Conservation (phyloP, 306 rosid species). For the Crotalaria pallida region DNA sequence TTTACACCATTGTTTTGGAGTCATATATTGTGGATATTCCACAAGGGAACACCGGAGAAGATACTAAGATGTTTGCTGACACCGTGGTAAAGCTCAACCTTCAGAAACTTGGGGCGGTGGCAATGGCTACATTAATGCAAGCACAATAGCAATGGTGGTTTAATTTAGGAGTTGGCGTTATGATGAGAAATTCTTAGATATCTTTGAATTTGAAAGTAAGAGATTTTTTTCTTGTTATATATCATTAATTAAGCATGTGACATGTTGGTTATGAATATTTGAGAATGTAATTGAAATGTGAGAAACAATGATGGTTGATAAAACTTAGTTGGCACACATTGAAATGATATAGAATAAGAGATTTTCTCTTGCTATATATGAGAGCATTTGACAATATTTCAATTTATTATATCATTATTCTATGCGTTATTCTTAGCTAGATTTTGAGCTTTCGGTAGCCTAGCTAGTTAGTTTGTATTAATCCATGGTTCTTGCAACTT, state of each 20-base stretch:
- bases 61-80: constrained; percentile 85
- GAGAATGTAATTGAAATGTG: neutral
- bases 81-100: constrained; percentile 85
- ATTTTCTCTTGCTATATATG: neutral
- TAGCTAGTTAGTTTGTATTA: no score
- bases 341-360: no score
- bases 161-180: neutral
- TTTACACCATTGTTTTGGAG: constrained; percentile 67
- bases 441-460: neutral
- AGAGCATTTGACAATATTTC: no score
- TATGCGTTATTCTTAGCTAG: neutral
- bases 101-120: constrained; percentile 71
- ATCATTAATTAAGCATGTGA: neutral
- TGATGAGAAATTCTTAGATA: neutral
- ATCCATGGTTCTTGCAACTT: neutral
- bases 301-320: neutral
- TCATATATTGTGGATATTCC: constrained; percentile 85
- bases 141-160: constrained; percentile 13
- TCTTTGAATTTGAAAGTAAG: neutral
- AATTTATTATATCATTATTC: no score
- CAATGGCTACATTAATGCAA: constrained; percentile 38
- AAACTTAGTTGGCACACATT: neutral
- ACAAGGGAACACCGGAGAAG: constrained; percentile 75
- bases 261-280: no score
- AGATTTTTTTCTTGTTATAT: neutral